Evolutionary conservation across 78 protist genomes (phyloP), one percentile per base, ranked within the genome.

Genomic region (Emiliania huxleyi): DNA sequence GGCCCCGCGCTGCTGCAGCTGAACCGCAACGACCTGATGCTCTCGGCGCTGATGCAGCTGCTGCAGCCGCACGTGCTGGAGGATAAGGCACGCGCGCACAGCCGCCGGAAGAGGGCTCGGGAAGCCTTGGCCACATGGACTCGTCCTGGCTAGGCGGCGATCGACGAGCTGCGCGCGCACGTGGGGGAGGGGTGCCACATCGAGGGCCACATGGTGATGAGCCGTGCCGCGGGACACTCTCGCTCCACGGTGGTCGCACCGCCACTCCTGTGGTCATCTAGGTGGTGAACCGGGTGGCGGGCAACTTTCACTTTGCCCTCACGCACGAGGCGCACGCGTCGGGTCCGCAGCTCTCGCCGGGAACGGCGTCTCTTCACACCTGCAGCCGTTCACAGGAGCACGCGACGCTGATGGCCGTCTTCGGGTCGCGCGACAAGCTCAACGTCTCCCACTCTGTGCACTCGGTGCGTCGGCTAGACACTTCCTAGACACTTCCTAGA

Each of bases 111-210:
- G n/a, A n/a, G n/a, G n/a, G n/a, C n/a, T n/a, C n/a, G n/a, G n/a
- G n/a, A n/a, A n/a, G n/a, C n/a, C n/a, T n/a, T n/a, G n/a, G n/a
- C n/a, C n/a, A n/a, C n/a, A n/a, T n/a, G n/a, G n/a, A n/a, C n/a
- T n/a, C n/a, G n/a, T n/a, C n/a, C n/a, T n/a, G n/a, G n/a, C n/a
- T n/a, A n/a, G n/a, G 56, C 0, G 56, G 89, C 89, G 22, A 44
- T 81, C 38, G 56, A 8, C 22, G 56, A 81, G 89, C n/a, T 81
- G 37, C 48, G 55, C 23, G 0, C 18, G 38, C 55, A 81, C 89
- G 21, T 81, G 42, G 89, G 89, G 44, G 89, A 81, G 55, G 89
- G 89, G 2, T 81, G 89, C 55, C 56, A 29, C 55, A 12, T 81
- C 15, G 35, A 1, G 23, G 89, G 89, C 42, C 1, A 1, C 6